Conservation (phyloP, 129 eudicot species). For the Artemisia annua region DNA sequence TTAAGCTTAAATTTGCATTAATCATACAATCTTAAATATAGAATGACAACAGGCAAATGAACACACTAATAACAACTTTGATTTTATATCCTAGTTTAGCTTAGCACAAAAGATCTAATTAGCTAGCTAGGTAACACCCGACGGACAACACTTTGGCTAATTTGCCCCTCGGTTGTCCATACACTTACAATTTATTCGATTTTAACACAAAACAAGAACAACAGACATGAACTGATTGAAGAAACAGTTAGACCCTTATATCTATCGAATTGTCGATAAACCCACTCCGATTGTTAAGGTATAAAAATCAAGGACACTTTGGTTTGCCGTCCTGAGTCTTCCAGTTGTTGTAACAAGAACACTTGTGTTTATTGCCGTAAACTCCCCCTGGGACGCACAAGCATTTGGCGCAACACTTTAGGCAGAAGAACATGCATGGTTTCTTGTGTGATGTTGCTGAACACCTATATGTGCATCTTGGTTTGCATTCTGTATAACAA, state of each 20-base stretch:
- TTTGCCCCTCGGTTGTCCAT: constrained; percentile 35
- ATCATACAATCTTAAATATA: not conserved
- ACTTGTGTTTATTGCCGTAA: constrained; percentile 61
- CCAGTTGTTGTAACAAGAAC: constrained; percentile 82
- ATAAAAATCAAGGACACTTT: constrained; percentile 53
- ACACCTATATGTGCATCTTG: constrained; percentile 59
- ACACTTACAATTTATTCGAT: constrained; percentile 25
- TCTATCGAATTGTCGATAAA: constrained; percentile 1
- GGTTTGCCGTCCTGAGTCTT: constrained; percentile 74
- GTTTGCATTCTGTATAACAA: constrained; percentile 50
- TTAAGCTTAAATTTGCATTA: not conserved
- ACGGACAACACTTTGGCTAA: constrained; percentile 36
- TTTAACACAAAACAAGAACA: not conserved
- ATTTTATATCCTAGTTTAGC: constrained; percentile 13
- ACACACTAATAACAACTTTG: constrained; percentile 14
- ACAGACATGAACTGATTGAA: constrained; percentile 5
- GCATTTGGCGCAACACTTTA: constrained; percentile 70
- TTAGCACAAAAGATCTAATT: constrained; percentile 4
- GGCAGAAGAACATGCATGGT: constrained; percentile 77
- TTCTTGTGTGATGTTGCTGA: constrained; percentile 79
- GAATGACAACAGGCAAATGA: not conserved
- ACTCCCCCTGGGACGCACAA: constrained; percentile 69
- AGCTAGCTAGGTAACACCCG: constrained; percentile 12
- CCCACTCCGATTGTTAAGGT: constrained; percentile 4
- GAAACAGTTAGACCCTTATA: constrained; percentile 19